A percentile compares a stretch with the other conserved stretches of the same genome.
phyloP scores from a whole-genome alignment of 2,329 filamentous ascomycete species.

The Onygena corvina region DNA sequence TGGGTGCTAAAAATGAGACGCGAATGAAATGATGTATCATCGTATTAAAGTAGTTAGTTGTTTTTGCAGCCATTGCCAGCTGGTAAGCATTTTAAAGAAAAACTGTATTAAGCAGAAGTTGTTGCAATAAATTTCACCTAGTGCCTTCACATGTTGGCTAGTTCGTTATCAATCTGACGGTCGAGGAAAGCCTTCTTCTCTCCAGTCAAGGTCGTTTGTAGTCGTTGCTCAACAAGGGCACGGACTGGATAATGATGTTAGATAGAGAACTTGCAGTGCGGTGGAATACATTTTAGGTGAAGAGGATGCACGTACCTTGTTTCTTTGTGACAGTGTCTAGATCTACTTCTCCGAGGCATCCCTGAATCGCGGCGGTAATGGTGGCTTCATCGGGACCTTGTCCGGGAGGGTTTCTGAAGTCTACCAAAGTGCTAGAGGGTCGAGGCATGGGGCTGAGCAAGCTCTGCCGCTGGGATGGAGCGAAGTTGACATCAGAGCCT shows the following conservation, averaged over 20 bases:
- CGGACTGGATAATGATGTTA: constrained; percentile 41
- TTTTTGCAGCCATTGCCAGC: constrained; percentile 4
- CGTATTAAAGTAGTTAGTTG: neutral
- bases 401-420: constrained; percentile 43
- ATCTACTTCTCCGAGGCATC: constrained; percentile 75
- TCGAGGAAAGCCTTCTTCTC: constrained; percentile 85
- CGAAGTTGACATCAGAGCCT: constrained; percentile 33
- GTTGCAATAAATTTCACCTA: neutral
- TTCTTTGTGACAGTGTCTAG: constrained; percentile 98
- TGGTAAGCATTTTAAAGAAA: neutral
- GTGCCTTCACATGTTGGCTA: constrained; percentile 69
- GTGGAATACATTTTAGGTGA: neutral
- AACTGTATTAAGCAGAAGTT: neutral
- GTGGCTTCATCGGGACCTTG: constrained; percentile 63
- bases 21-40: neutral
- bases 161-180: constrained; percentile 79
- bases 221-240: constrained; percentile 78
- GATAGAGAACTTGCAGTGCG: neutral
- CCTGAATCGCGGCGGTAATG: constrained; percentile 74
- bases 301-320: constrained; percentile 45
- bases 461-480: constrained; percentile 23
- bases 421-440: constrained; percentile 43
- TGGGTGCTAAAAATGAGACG: neutral
- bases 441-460: constrained; percentile 43
- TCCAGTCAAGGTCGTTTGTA: constrained; percentile 78